phyloP scores from a whole-genome alignment of 2,329 filamentous ascomycete species.

The Neofusicoccum parvum region DNA sequence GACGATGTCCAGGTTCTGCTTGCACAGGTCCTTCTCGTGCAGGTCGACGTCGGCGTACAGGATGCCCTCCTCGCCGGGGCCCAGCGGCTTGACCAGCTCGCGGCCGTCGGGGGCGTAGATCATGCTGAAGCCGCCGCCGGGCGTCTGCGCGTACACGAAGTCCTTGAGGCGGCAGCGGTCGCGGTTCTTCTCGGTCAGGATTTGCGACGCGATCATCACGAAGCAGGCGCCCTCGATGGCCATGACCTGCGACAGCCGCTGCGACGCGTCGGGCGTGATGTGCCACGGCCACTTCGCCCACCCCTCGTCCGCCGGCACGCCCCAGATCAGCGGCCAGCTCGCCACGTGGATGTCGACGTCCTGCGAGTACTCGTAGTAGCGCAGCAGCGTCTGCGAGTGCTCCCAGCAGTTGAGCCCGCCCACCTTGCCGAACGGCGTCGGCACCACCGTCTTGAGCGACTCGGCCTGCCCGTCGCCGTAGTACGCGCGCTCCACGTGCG shows the following conservation, averaged over 20 bases:
- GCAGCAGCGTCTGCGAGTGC: conserved; percentile 46
- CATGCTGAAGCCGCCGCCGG: conserved; percentile 52
- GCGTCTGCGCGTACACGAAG: conserved; percentile 42
- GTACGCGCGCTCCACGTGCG: conserved; percentile 48
- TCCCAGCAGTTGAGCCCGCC: conserved; percentile 45
- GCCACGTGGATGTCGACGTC: conserved; percentile 45
- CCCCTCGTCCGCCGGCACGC: conserved; percentile 42
- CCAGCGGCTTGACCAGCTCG: conserved; percentile 43
- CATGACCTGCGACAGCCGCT: conserved; percentile 57
- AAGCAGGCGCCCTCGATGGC: conserved; percentile 59
- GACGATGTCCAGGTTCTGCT: conserved; percentile 48
- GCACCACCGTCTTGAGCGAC: conserved; percentile 38
- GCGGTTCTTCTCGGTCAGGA: conserved; percentile 48
- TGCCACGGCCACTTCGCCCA: conserved; percentile 52
- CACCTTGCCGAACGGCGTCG: conserved; percentile 33
- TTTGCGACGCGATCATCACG: conserved; percentile 56
- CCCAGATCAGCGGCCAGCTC: conserved; percentile 40
- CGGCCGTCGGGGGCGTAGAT: conserved; percentile 57
- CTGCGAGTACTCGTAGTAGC: conserved; percentile 44
- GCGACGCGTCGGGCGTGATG: conserved; percentile 53
- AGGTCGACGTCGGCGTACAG: conserved; percentile 56
- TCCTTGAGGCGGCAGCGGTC: conserved; percentile 45
- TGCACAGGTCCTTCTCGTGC: conserved; percentile 43
- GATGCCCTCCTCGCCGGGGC: conserved; percentile 50
- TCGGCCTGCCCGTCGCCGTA: conserved; percentile 44